A percentile compares a stretch with the other conserved stretches of the same genome.
These are phyloP conservation scores for Populus tremula DNA, from an alignment of 345 rosid genomes.

Conservation along the genomic window DNA sequence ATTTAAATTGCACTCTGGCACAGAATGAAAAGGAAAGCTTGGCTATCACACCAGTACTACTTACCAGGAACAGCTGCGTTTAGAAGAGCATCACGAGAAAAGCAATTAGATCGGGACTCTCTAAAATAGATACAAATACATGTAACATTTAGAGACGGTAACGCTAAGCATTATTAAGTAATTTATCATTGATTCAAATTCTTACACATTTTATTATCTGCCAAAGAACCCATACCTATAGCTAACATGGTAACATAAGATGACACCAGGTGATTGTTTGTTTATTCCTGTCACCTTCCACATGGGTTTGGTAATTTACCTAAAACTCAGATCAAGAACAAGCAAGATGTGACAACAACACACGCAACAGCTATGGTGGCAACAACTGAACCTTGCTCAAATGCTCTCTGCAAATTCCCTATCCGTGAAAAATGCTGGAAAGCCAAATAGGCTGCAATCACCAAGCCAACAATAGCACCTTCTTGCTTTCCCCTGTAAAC, in stretches of 20 bases:
- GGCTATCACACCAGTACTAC: too few species aligned
- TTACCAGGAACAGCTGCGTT: too few species aligned
- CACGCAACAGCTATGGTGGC: conserved; percentile 68
- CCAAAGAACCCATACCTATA: not conserved
- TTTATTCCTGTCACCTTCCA: conserved; percentile 22
- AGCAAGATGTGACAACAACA: conserved; percentile 44
- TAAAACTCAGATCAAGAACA: conserved; percentile 40
- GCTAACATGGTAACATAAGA: not conserved
- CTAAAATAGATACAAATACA: not conserved
- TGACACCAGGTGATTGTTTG: conserved; percentile 7
- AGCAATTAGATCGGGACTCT: not conserved
- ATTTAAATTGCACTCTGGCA: too few species aligned
- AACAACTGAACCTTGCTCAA: conserved; percentile 73
- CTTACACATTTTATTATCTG: conserved; percentile 3
- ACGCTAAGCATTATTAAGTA: not conserved
- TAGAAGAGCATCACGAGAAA: too few species aligned
- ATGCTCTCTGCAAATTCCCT: conserved; percentile 60
- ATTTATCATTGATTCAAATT: not conserved
- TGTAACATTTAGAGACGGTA: not conserved
- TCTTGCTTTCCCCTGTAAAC: conserved; percentile 66
- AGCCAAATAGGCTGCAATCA: conserved; percentile 64
- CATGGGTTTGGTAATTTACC: conserved; percentile 11
- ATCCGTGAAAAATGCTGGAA: conserved; percentile 83
- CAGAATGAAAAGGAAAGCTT: too few species aligned
- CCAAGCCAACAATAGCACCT: conserved; percentile 60